Evolutionary conservation across 768 basidiomycete species (phyloP), one percentile per base, ranked within the genome.

Genomic region (Naganishia friedmannii): DNA sequence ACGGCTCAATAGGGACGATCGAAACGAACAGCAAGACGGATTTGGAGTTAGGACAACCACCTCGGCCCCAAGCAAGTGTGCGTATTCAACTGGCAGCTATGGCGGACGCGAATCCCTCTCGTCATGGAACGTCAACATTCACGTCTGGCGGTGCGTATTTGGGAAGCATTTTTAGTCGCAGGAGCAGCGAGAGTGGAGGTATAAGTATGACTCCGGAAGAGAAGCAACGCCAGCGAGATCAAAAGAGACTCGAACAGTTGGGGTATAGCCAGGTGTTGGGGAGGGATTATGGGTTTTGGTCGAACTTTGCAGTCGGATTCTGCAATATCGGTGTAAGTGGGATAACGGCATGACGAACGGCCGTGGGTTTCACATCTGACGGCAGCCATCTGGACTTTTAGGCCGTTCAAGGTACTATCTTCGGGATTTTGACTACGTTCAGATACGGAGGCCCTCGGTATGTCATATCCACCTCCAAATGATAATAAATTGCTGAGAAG

Each of bases 221-320:
- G 13, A 46, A 56, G 26, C 72, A 72, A 31, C 54, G 53, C 19
- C 60, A 66, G 32, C 60, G 60, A 32, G 72, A 72, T 46, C 45
- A 68, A n/a, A 66, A 46, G 34, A 63, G 72, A 4, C 67, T 80
- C 26, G 71, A 75, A 53, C 78, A 80, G 58, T 48, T 80, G 65
- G 79, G 79, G 7, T 80, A 80, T 65, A 76, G 76, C 68, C 70
- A 79, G 29, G 78, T 78, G 4, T 63, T 81, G 10, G 79, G 79
- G 1, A 54, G 79, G 69, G 77, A 81, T 70, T 79, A 79, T 69
- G 78, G 76, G 6, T 79, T 81, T 45, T 81, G 79, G 79, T 73
- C 76, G 2, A 78, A 77, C 73, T 68, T 81, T 60, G 55, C 73
- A 28, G 78, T 81, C 45, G 70, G 70, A 39, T 78, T 74, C 69